phyloP scores from a whole-genome alignment of 2,329 filamentous ascomycete genomes.

The Blastomyces emzantsi region DNA sequence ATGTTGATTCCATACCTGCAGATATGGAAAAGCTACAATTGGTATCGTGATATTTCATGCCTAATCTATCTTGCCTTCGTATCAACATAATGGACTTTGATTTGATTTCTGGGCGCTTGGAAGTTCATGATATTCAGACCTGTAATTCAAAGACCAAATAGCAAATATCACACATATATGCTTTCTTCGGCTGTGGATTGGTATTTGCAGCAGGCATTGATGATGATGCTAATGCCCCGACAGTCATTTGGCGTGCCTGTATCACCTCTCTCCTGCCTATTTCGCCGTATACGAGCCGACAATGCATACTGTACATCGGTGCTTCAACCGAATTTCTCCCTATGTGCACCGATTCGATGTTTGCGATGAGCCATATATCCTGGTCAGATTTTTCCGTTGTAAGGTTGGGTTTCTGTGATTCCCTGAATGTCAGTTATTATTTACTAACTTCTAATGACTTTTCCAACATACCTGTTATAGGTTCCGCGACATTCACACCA shows the following conservation, averaged over 20 bases:
- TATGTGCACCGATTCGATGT: not conserved
- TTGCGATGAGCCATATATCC: not conserved
- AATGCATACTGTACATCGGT: not conserved
- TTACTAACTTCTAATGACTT: not conserved
- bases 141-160: not conserved
- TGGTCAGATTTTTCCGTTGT: not conserved
- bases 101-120: no score
- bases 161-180: not conserved
- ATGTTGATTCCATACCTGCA: slow-evolving; percentile 51
- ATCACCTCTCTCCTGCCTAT: not conserved
- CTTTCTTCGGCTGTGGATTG: not conserved
- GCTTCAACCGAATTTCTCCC: not conserved
- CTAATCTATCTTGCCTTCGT: not conserved
- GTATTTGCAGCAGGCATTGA: not conserved
- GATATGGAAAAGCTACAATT: slow-evolving; percentile 65
- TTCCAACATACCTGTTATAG: not conserved
- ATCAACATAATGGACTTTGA: not conserved
- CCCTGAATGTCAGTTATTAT: not conserved
- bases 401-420: not conserved
- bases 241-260: not conserved
- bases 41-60: slow-evolving; percentile 38
- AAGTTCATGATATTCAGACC: not conserved
- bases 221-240: not conserved
- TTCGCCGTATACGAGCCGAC: not conserved
- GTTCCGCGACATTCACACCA: not conserved